Percentiles rank a stretch among this genome's conserved stretches.
These are phyloP conservation scores for Glomus cerebriforme DNA, from an alignment of 192 early-diverging fungal species.

Conservation along the genomic window DNA sequence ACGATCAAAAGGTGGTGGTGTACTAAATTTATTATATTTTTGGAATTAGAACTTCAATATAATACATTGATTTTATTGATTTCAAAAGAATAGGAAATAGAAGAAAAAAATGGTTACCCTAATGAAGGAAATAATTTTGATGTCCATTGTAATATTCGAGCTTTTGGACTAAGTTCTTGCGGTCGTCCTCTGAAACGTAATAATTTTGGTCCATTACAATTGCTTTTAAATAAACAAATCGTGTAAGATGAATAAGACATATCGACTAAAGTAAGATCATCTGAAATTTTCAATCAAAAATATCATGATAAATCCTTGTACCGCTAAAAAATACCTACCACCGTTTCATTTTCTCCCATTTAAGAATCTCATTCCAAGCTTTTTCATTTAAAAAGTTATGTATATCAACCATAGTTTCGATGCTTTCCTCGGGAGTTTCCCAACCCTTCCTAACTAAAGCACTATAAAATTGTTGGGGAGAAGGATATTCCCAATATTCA, in stretches of 20 bases:
- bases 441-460: conserved; percentile 83
- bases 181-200: conserved; percentile 87
- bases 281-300: not conserved
- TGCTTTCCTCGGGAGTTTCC: conserved; percentile 80
- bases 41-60: not conserved
- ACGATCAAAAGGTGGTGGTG: conserved; percentile 91
- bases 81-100: not conserved
- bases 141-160: conserved; percentile 55
- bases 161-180: conserved; percentile 71
- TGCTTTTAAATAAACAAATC: conserved; percentile 24
- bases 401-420: conserved; percentile 94
- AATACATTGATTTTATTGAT: not conserved
- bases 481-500: conserved; percentile 84
- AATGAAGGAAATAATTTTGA: conserved; percentile 40
- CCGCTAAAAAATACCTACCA: conserved; percentile 40
- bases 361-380: conserved; percentile 91
- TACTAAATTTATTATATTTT: conserved; percentile 44
- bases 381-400: conserved; percentile 98
- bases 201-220: conserved; percentile 62
- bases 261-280: not conserved
- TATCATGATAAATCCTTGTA: not conserved
- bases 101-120: conserved; percentile 50
- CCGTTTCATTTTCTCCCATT: conserved; percentile 80
- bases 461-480: conserved; percentile 89
- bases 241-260: not conserved